These are phyloP conservation scores for Naegleria fowleri DNA, from an alignment of 208 protist species.

Conservation along the genomic window DNA sequence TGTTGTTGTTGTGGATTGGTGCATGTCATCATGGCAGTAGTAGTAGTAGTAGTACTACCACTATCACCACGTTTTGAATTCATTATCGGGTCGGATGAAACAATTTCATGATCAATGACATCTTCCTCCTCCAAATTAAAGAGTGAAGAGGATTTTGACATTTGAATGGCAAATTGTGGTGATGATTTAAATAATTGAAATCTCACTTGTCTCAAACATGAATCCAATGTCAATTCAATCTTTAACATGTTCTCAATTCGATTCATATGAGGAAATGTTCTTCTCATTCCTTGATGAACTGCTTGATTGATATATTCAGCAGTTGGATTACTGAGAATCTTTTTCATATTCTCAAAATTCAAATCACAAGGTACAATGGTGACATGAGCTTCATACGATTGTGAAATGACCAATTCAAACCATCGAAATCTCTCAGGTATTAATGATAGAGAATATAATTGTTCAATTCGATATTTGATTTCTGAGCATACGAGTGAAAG, in stretches of 20 bases:
- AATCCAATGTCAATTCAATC: constrained; percentile 24
- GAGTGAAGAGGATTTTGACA: background rate
- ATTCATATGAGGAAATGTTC: constrained; percentile 60
- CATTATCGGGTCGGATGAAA: background rate
- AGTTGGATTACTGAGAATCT: constrained; percentile 59
- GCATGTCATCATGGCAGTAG: too few relatives aligned
- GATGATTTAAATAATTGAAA: background rate
- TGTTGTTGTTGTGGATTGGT: background rate
- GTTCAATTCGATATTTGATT: constrained; percentile 48
- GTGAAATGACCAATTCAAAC: constrained; percentile 51
- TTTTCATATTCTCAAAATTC: constrained; percentile 55
- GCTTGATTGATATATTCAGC: constrained; percentile 58
- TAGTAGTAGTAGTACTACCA: too few relatives aligned
- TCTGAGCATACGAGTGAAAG: constrained; percentile 44
- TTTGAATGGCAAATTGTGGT: background rate
- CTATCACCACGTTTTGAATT: too few relatives aligned
- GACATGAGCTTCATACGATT: constrained; percentile 59
- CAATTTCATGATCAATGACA: background rate
- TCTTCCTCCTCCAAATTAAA: background rate
- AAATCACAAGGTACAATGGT: constrained; percentile 60
- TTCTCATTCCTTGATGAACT: constrained; percentile 45
- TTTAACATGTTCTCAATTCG: constrained; percentile 43
- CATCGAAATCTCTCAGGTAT: constrained; percentile 46
- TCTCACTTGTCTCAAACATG: background rate
- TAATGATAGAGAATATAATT: constrained; percentile 47